These are phyloP conservation scores for Diplodia seriata DNA, from an alignment of 2,329 filamentous ascomycete genomes.

Conservation along the genomic window DNA sequence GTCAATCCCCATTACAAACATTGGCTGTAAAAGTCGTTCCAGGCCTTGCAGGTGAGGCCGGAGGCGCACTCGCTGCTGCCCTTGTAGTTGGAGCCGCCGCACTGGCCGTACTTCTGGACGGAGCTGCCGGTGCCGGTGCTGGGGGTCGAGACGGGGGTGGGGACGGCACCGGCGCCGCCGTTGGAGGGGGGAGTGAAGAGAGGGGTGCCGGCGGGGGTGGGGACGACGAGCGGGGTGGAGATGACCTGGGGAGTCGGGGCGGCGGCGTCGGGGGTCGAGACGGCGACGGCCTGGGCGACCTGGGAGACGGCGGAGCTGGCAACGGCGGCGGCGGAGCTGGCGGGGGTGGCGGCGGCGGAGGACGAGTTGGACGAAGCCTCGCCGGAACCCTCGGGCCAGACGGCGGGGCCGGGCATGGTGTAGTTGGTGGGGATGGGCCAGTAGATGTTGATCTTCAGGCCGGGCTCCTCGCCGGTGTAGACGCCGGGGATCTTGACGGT, in stretches of 20 bases:
- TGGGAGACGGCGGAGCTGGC: neutral
- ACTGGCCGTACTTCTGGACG: slow-evolving; percentile 46
- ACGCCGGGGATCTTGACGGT: slow-evolving; percentile 58
- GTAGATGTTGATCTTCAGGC: slow-evolving; percentile 56
- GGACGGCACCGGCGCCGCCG: slow-evolving; percentile 28
- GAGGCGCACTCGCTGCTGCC: slow-evolving; percentile 46
- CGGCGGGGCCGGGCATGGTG: slow-evolving; percentile 42
- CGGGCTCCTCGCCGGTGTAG: slow-evolving; percentile 57
- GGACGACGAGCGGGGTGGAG: slow-evolving; percentile 13
- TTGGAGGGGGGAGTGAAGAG: slow-evolving; percentile 14
- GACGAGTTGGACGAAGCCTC: neutral
- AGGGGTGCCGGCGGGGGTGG: slow-evolving; percentile 7
- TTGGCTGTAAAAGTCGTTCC: slow-evolving; percentile 52
- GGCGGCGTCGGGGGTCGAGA: slow-evolving; percentile 15
- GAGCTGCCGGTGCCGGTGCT: slow-evolving; percentile 25
- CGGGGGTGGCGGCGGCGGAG: neutral
- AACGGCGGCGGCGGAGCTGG: neutral
- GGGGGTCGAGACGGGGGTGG: slow-evolving; percentile 25
- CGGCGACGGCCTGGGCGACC: slow-evolving; percentile 2
- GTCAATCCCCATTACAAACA: slow-evolving; percentile 36
- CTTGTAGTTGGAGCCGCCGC: slow-evolving; percentile 50
- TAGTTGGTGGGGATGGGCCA: slow-evolving; percentile 46
- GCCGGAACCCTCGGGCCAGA: slow-evolving; percentile 36
- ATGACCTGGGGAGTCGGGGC: slow-evolving; percentile 15
- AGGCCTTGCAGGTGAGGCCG: slow-evolving; percentile 45